Percentiles rank a stretch among this genome's conserved stretches.
Evolutionary conservation across 257 asterid species (phyloP).

Genomic region (Nicotiana noctiflora): DNA sequence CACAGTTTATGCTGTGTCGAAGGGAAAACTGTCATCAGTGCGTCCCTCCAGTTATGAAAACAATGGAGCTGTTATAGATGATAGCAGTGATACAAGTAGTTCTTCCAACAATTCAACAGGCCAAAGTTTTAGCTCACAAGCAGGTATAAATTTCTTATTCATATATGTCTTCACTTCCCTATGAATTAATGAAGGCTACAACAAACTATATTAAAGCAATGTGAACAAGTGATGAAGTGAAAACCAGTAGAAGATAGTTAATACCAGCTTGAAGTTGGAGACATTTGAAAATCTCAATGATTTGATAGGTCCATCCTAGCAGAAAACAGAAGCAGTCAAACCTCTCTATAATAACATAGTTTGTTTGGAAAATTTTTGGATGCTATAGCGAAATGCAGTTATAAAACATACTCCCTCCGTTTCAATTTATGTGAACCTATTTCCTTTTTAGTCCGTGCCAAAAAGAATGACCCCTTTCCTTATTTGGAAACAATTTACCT

Average conservation of each 20-base stretch:
- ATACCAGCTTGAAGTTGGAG: neutral
- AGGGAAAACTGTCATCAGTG: slow-evolving; percentile 61
- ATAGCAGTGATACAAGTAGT: slow-evolving; percentile 44
- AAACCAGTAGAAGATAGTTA: neutral
- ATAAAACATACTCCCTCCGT: too few species aligned
- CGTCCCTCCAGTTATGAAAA: slow-evolving; percentile 65
- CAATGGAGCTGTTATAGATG: slow-evolving; percentile 28
- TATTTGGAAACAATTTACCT: too few species aligned
- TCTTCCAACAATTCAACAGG: slow-evolving; percentile 42
- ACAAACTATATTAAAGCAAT: neutral
- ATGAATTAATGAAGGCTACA: neutral
- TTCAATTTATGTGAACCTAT: too few species aligned
- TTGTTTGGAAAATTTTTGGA: too few species aligned
- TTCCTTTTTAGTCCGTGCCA: too few species aligned
- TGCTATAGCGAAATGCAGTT: too few species aligned
- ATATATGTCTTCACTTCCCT: neutral
- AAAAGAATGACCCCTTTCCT: too few species aligned
- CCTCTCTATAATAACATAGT: too few species aligned
- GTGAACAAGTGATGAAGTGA: neutral
- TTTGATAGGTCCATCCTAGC: too few species aligned
- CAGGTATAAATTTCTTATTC: slow-evolving; percentile 29
- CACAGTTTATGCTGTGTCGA: slow-evolving; percentile 66
- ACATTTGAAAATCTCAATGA: neutral
- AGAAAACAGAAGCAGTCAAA: too few species aligned
- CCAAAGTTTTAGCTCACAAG: slow-evolving; percentile 29